These are phyloP conservation scores for Blastomyces gilchristii DNA, from an alignment of 2,329 filamentous ascomycete species.

Conservation along the genomic window DNA sequence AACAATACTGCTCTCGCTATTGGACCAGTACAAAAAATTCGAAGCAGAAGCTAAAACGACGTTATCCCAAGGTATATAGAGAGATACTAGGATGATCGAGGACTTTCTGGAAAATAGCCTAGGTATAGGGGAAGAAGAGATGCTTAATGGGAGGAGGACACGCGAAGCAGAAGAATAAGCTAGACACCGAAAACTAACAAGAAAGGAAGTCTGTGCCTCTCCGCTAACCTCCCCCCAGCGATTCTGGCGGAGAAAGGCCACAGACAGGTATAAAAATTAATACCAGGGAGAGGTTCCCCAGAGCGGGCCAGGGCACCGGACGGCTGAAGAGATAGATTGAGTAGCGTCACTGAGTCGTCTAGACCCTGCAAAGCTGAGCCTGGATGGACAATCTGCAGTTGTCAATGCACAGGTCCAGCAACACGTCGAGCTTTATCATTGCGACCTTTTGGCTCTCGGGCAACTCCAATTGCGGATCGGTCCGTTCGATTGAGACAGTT, in stretches of 20 bases:
- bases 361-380: constrained; percentile 1
- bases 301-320: background rate
- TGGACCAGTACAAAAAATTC: background rate
- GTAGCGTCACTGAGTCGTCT: background rate
- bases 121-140: background rate
- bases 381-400: background rate
- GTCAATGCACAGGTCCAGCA: background rate
- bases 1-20: background rate
- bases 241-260: background rate
- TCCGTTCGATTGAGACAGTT: background rate
- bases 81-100: background rate
- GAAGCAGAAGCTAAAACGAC: background rate
- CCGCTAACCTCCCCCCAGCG: background rate
- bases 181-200: background rate
- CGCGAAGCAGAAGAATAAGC: background rate
- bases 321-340: background rate
- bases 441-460: background rate
- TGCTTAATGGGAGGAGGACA: background rate
- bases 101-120: background rate
- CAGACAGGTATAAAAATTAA: background rate
- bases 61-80: background rate
- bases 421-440: background rate
- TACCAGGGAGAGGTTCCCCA: background rate
- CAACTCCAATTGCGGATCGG: background rate
- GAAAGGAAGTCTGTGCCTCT: background rate